Evolutionary conservation across 352 stramenopile genomes (phyloP).

Genomic region (Globisporangium carolinianum): DNA sequence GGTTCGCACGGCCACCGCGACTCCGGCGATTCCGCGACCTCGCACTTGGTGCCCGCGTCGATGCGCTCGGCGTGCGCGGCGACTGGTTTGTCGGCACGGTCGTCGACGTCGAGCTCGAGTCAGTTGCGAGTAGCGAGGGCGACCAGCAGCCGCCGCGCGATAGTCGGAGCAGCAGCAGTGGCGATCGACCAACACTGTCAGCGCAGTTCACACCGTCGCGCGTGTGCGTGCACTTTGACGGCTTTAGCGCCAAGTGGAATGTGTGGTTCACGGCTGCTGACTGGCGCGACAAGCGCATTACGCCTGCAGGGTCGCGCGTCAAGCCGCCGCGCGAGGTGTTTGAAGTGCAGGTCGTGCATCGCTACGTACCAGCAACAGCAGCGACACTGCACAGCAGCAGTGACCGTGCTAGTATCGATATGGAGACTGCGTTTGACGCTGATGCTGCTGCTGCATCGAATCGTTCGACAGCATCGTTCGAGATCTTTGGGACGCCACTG

Average conservation of each 20-base stretch:
- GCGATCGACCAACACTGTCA: neutral
- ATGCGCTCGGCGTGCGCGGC: conserved; percentile 41
- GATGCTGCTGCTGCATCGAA: too few relatives aligned
- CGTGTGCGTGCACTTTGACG: conserved; percentile 66
- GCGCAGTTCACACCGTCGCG: conserved; percentile 1
- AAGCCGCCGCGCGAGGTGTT: conserved; percentile 52
- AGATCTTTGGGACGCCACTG: conserved; percentile 59
- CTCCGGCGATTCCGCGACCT: conserved; percentile 36
- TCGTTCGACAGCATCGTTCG: conserved; percentile 11
- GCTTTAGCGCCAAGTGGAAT: conserved; percentile 62
- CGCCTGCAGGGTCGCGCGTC: conserved; percentile 32
- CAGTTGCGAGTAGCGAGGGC: neutral
- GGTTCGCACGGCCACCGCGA: conserved; percentile 7
- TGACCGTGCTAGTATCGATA: too few relatives aligned
- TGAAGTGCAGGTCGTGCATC: conserved; percentile 74
- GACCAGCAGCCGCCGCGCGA: neutral
- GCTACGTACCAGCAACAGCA: conserved; percentile 18
- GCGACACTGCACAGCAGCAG: neutral
- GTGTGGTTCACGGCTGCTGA: conserved; percentile 59
- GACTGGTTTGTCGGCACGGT: conserved; percentile 61
- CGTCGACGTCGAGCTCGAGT: conserved; percentile 28
- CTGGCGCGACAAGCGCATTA: conserved; percentile 46
- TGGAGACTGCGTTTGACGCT: too few relatives aligned
- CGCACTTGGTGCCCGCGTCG: conserved; percentile 45
- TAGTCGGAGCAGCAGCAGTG: neutral